Percentiles rank a stretch among this genome's conserved stretches.
phyloP scores from a whole-genome alignment of 768 basidiomycete species.

The Calocera cornea region DNA sequence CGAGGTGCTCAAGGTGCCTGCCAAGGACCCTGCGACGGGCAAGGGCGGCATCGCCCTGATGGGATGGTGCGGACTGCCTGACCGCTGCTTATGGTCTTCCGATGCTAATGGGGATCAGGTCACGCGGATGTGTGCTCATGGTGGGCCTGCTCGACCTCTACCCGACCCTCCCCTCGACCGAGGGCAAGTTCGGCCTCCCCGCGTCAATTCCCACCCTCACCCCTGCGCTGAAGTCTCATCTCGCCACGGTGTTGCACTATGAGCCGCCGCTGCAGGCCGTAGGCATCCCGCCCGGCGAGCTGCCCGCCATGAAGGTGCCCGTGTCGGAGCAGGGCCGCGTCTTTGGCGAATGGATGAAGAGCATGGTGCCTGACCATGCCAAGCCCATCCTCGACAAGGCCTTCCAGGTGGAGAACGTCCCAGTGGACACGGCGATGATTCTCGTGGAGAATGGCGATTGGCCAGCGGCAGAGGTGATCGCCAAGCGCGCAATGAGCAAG shows the following conservation, averaged over 20 bases:
- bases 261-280: background rate
- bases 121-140: background rate
- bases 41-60: background rate
- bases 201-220: background rate
- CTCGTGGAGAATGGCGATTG: background rate
- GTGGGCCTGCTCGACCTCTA: background rate
- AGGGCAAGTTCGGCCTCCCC: background rate
- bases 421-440: background rate
- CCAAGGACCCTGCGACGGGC: background rate
- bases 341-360: conserved; percentile 2
- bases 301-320: background rate
- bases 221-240: background rate
- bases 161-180: background rate
- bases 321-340: background rate
- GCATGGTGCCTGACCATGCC: background rate
- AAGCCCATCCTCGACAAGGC: background rate
- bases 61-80: background rate
- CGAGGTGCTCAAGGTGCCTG: background rate
- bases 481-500: background rate
- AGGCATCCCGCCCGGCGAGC: background rate
- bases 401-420: background rate
- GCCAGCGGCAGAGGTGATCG: background rate
- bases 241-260: background rate
- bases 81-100: no score
- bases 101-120: background rate